These are phyloP conservation scores for Clitopilus hobsonii DNA, from an alignment of 768 basidiomycete genomes.

Conservation along the genomic window DNA sequence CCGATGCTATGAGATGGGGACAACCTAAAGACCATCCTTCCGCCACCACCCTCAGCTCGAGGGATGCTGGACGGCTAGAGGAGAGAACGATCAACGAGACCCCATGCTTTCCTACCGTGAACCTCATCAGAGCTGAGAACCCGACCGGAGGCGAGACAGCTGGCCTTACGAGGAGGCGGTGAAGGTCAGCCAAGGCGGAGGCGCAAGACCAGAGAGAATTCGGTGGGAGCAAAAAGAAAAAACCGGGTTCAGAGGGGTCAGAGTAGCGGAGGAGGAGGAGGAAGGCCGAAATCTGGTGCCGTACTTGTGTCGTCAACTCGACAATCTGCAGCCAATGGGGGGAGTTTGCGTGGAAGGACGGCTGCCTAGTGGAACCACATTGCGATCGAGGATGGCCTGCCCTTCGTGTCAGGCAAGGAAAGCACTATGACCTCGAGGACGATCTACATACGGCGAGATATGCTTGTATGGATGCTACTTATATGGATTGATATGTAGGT, in stretches of 20 bases:
- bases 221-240: conserved; percentile 19
- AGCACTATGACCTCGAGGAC: too few relatives aligned
- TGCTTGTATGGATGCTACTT: too few relatives aligned
- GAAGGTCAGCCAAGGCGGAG: not conserved
- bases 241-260: conserved; percentile 35
- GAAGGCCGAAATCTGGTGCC: conserved; percentile 62
- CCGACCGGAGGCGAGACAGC: too few relatives aligned
- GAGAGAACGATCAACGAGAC: not conserved
- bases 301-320: conserved; percentile 74
- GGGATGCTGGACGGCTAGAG: too few relatives aligned
- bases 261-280: too few relatives aligned
- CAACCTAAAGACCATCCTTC: conserved; percentile 42
- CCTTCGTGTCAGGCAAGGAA: too few relatives aligned
- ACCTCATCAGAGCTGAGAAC: not conserved
- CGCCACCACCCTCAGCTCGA: too few relatives aligned
- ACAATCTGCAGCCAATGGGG: conserved; percentile 69
- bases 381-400: too few relatives aligned
- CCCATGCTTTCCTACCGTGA: conserved; percentile 3
- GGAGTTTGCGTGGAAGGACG: conserved; percentile 66
- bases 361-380: too few relatives aligned
- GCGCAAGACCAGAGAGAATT: conserved; percentile 7
- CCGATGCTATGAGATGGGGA: conserved; percentile 86
- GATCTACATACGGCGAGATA: too few relatives aligned
- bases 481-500: too few relatives aligned
- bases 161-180: too few relatives aligned